Evolutionary conservation across 2,329 filamentous ascomycete species (phyloP).

Genomic region (Botrytis deweyae): DNA sequence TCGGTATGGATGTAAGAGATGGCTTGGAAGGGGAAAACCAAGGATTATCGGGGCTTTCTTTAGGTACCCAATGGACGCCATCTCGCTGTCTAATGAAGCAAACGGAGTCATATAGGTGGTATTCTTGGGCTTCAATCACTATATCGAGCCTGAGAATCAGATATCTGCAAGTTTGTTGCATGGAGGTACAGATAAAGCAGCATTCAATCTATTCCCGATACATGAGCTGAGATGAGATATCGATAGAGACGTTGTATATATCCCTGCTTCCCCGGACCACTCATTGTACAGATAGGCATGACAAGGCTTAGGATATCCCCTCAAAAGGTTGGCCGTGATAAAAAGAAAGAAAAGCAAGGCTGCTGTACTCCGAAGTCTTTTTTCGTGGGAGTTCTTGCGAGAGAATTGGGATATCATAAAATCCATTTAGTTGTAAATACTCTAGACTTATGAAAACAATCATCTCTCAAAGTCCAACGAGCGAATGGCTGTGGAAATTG

Average conservation of each 20-base stretch:
- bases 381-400: background rate
- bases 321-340: constrained; percentile 1
- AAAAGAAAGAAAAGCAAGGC: constrained; percentile 3
- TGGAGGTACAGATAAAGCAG: constrained; percentile 11
- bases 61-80: constrained; percentile 1
- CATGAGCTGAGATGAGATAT: constrained; percentile 5
- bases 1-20: background rate
- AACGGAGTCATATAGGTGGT: constrained; percentile 2
- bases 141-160: background rate
- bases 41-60: constrained; percentile 1
- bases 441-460: background rate
- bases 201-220: constrained; percentile 1
- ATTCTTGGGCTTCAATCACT: constrained; percentile 10
- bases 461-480: background rate
- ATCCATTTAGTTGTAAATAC: background rate
- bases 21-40: constrained; percentile 2
- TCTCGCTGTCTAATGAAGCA: constrained; percentile 9
- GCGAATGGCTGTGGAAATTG: background rate
- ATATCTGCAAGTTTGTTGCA: background rate
- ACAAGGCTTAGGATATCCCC: background rate
- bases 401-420: background rate
- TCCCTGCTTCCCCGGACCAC: constrained; percentile 21
- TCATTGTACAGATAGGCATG: background rate
- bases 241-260: constrained; percentile 1
- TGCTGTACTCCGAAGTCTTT: background rate